Percentiles rank a stretch among this genome's conserved stretches.
These are phyloP conservation scores for Aspergillus melleus DNA, from an alignment of 2,329 filamentous ascomycete genomes.

Conservation along the genomic window DNA sequence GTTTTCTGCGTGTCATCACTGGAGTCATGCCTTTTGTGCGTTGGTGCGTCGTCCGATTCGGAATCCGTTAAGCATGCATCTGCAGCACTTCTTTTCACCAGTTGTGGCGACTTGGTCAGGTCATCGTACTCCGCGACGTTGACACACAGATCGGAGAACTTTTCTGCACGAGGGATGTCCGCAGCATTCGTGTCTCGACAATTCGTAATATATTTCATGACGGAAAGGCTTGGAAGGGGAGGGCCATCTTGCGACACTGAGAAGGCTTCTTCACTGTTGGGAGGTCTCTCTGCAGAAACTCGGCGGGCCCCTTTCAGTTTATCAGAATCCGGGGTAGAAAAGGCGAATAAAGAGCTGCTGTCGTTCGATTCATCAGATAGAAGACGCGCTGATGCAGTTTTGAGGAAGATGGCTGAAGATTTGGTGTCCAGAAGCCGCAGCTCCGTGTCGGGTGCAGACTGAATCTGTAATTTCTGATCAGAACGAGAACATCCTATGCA, in stretches of 20 bases:
- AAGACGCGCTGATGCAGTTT: constrained; percentile 14
- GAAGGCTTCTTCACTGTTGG: not conserved
- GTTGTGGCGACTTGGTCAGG: constrained; percentile 6
- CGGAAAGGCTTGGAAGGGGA: not conserved
- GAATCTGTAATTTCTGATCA: constrained; percentile 20
- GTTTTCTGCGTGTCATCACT: not conserved
- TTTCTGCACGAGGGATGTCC: not conserved
- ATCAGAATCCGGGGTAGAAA: constrained; percentile 8
- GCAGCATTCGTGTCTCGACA: not conserved
- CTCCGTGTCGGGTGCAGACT: constrained; percentile 21
- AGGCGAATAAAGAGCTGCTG: constrained; percentile 13
- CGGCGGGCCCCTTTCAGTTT: not conserved
- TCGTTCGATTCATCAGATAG: constrained; percentile 3
- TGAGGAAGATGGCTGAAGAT: constrained; percentile 10
- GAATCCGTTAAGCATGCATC: constrained; percentile 30
- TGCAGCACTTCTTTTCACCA: constrained; percentile 29
- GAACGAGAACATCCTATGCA: not conserved
- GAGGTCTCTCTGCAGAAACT: not conserved
- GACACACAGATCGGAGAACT: not conserved
- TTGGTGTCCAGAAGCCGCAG: constrained; percentile 24
- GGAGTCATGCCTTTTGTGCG: not conserved
- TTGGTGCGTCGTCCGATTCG: constrained; percentile 18
- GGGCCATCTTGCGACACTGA: not conserved
- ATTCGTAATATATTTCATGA: not conserved
- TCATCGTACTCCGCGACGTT: constrained; percentile 2